These are phyloP conservation scores for Kandelia obovata DNA, from an alignment of 345 rosid species.

Conservation along the genomic window DNA sequence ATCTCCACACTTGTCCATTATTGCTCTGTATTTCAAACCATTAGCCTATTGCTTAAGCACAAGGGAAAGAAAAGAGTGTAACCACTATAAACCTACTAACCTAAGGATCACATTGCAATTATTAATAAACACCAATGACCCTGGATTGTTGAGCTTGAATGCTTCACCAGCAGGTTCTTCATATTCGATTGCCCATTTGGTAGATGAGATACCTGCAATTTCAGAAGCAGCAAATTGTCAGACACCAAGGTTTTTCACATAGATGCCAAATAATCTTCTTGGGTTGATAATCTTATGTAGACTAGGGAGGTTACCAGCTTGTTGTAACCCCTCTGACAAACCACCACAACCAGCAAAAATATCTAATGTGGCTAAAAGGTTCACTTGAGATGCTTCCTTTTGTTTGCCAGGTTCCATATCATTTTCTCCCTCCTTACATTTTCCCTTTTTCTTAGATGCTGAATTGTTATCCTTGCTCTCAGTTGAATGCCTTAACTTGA, in stretches of 20 bases:
- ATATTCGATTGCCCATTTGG: slow-evolving; percentile 91
- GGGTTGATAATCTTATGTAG: neutral
- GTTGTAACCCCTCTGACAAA: slow-evolving; percentile 62
- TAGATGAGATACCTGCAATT: slow-evolving; percentile 52
- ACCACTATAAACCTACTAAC: slow-evolving; percentile 12
- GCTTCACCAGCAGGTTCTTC: slow-evolving; percentile 92
- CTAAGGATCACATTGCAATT: slow-evolving; percentile 90
- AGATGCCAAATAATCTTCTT: neutral
- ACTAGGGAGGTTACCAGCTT: slow-evolving; percentile 42
- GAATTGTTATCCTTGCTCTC: slow-evolving; percentile 36
- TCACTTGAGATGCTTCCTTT: slow-evolving; percentile 30
- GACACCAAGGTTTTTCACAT: neutral
- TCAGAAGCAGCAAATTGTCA: neutral
- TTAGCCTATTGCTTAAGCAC: neutral
- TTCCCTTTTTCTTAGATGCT: slow-evolving; percentile 65
- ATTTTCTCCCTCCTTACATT: slow-evolving; percentile 52
- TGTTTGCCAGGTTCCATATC: slow-evolving; percentile 33
- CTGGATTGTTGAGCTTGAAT: slow-evolving; percentile 67
- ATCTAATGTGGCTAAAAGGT: slow-evolving; percentile 57
- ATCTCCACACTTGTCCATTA: slow-evolving; percentile 76
- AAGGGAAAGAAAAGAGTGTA: neutral
- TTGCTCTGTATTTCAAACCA: slow-evolving; percentile 46
- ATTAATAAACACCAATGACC: slow-evolving; percentile 56
- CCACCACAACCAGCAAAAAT: slow-evolving; percentile 93
- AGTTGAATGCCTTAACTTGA: slow-evolving; percentile 49